These are phyloP conservation scores for Leishmania martiniquensis DNA, from an alignment of 208 protist species.

Conservation along the genomic window DNA sequence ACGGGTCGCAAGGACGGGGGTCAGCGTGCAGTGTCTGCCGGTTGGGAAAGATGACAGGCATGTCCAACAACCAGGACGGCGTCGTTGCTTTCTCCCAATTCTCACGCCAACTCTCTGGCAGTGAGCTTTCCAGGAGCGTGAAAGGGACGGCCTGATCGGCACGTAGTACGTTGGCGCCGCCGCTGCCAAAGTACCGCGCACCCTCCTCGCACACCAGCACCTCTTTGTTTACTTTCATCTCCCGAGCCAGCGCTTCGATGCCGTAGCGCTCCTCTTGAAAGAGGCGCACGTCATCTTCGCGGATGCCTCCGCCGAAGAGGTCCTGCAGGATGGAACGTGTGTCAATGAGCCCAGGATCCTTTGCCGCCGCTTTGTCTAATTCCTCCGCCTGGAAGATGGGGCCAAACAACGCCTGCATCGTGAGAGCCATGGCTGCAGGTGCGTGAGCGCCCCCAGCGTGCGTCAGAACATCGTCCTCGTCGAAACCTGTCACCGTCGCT, in stretches of 20 bases:
- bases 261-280: conserved; percentile 23
- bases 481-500: conserved; percentile 15
- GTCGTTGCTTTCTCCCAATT: conserved; percentile 1
- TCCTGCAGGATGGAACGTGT: conserved; percentile 56
- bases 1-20: conserved; percentile 70
- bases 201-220: conserved; percentile 42
- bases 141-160: conserved; percentile 45
- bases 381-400: conserved; percentile 52
- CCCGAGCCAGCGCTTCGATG: conserved; percentile 17
- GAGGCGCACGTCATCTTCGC: conserved; percentile 55
- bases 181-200: conserved; percentile 63
- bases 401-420: conserved; percentile 67
- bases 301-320: conserved; percentile 55
- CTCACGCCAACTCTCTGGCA: conserved; percentile 24
- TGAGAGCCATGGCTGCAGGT: not conserved
- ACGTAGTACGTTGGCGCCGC: conserved; percentile 40
- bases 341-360: conserved; percentile 67
- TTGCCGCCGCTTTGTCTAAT: conserved; percentile 9
- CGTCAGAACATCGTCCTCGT: conserved; percentile 11
- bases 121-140: conserved; percentile 43
- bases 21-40: conserved; percentile 87
- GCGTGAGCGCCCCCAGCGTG: not conserved
- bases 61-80: conserved; percentile 75
- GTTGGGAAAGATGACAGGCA: conserved; percentile 83
- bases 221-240: conserved; percentile 42